phyloP scores from a whole-genome alignment of 163 green algal species.

The Coccomyxa subellipsoidea region DNA sequence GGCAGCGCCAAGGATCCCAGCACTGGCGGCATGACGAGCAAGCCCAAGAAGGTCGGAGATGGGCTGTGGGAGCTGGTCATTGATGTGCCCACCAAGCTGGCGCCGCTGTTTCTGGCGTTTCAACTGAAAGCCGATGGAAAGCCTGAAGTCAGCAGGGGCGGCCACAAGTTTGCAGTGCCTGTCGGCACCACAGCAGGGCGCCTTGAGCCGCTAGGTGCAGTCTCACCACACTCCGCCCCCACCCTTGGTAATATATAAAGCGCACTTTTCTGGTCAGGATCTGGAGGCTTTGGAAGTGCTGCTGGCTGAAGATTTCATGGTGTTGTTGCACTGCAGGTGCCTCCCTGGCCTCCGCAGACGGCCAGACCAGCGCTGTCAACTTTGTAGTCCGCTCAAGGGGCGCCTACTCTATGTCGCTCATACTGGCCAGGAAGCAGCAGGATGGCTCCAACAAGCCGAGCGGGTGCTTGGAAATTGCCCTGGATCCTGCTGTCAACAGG shows the following conservation, averaged over 20 bases:
- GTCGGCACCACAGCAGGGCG: conserved; percentile 43
- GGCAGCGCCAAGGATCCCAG: conserved; percentile 12
- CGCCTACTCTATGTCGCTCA: conserved; percentile 50
- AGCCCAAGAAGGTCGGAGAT: neutral
- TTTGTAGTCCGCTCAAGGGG: conserved; percentile 48
- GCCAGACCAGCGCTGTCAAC: conserved; percentile 19
- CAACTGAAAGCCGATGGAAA: conserved; percentile 21
- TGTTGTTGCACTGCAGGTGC: conserved; percentile 37
- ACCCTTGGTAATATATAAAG: too few relatives aligned
- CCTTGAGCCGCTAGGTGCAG: conserved; percentile 28
- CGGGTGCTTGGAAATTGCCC: conserved; percentile 27
- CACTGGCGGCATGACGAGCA: neutral
- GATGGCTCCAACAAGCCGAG: neutral
- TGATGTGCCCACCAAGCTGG: conserved; percentile 28
- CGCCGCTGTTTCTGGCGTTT: conserved; percentile 55
- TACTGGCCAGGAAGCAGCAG: conserved; percentile 34
- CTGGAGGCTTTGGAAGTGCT: too few relatives aligned
- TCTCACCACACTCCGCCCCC: neutral
- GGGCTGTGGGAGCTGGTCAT: conserved; percentile 13
- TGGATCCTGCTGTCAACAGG: conserved; percentile 28
- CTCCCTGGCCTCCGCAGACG: conserved; percentile 11
- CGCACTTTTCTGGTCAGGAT: too few relatives aligned
- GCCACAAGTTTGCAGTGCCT: conserved; percentile 45
- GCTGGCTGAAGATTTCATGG: too few relatives aligned
- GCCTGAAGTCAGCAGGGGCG: neutral